A percentile compares a stretch with the other conserved stretches of the same genome.
phyloP scores from a whole-genome alignment of 345 rosid species.

The Carallia pectinifolia region DNA sequence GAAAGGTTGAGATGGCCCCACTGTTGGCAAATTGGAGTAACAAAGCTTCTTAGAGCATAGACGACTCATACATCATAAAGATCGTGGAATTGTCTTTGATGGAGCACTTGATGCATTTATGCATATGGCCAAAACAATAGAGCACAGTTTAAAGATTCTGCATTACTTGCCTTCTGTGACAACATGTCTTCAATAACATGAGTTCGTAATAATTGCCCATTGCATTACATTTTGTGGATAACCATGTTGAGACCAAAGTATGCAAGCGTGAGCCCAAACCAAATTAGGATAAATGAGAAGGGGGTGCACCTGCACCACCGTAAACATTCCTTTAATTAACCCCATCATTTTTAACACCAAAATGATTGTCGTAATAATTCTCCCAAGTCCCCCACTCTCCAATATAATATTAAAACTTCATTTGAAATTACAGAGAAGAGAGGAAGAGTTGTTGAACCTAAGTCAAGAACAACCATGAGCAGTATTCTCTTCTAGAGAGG shows the following conservation, averaged over 20 bases:
- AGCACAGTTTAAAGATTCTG: conserved; percentile 6
- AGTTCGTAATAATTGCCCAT: conserved; percentile 3
- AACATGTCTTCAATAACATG: conserved; percentile 8
- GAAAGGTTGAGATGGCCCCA: conserved; percentile 49
- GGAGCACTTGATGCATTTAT: conserved; percentile 18
- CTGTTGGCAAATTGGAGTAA: conserved; percentile 32
- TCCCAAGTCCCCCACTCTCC: too few relatives aligned
- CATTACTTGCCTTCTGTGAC: conserved; percentile 5
- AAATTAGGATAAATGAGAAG: too few relatives aligned
- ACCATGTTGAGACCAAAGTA: conserved; percentile 37
- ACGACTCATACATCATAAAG: conserved; percentile 30
- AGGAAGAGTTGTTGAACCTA: too few relatives aligned
- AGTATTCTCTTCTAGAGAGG: too few relatives aligned
- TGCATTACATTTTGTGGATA: conserved; percentile 44
- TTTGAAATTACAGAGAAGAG: too few relatives aligned
- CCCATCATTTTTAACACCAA: too few relatives aligned
- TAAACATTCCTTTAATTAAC: too few relatives aligned
- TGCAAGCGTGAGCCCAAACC: conserved; percentile 15
- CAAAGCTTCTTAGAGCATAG: conserved; percentile 14
- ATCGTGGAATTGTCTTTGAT: conserved; percentile 29
- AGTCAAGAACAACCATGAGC: too few relatives aligned
- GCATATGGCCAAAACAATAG: conserved; percentile 1
- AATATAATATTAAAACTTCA: too few relatives aligned
- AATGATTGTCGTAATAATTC: too few relatives aligned
- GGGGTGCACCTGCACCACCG: too few relatives aligned